Conservation (phyloP, 2,329 filamentous ascomycete species). For the Aspergillus arachidicola region DNA sequence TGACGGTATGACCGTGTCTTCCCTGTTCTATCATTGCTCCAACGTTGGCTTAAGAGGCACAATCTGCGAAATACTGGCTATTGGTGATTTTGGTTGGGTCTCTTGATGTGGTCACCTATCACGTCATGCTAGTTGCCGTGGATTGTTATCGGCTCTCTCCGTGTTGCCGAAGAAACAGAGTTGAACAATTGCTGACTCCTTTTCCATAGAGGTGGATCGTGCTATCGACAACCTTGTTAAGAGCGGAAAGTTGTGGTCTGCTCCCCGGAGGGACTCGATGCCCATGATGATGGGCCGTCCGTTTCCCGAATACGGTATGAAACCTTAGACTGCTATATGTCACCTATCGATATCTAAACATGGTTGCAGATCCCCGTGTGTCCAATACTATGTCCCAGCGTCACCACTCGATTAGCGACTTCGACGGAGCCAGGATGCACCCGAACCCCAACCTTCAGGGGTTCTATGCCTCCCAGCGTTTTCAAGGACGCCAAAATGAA, state of each 20-base stretch:
- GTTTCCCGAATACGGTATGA: slow-evolving; percentile 64
- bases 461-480: slow-evolving; percentile 92
- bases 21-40: slow-evolving; percentile 6
- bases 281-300: slow-evolving; percentile 62
- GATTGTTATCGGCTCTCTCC: background rate
- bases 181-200: slow-evolving; percentile 28
- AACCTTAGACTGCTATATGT: slow-evolving; percentile 21
- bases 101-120: background rate
- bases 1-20: slow-evolving; percentile 67
- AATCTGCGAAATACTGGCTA: background rate
- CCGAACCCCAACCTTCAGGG: slow-evolving; percentile 77
- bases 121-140: background rate
- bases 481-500: slow-evolving; percentile 84
- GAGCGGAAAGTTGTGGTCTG: slow-evolving; percentile 87
- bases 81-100: background rate
- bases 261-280: slow-evolving; percentile 77
- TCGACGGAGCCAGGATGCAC: slow-evolving; percentile 71
- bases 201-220: slow-evolving; percentile 80
- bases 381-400: slow-evolving; percentile 65
- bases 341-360: background rate
- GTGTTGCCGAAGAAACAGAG: background rate
- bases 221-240: slow-evolving; percentile 95
- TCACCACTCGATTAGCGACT: slow-evolving; percentile 84
- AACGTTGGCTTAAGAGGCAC: background rate
- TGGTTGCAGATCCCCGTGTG: slow-evolving; percentile 69